Conservation (phyloP, 257 asterid species). For the Petunia secreta region DNA sequence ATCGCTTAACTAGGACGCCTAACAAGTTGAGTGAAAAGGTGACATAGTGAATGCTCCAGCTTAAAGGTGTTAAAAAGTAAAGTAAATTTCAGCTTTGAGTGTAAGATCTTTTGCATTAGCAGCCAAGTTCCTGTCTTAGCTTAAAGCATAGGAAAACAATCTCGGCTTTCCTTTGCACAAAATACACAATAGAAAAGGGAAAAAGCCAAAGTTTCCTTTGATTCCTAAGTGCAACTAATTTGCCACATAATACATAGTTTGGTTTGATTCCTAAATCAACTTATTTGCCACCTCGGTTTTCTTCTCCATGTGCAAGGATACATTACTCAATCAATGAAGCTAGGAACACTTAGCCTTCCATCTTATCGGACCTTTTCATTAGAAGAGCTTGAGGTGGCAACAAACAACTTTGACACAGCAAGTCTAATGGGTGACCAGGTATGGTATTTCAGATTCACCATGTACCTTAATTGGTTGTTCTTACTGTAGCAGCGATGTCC, state of each 20-base stretch:
- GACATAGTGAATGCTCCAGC: no score
- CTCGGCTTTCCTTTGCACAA: background rate
- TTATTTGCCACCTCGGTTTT: background rate
- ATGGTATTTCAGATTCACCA: conserved; percentile 23
- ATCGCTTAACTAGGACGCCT: background rate
- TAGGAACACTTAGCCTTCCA: conserved; percentile 76
- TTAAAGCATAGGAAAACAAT: background rate
- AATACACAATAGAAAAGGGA: background rate
- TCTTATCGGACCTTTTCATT: conserved; percentile 67
- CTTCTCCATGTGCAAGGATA: conserved; percentile 46
- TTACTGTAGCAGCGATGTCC: background rate
- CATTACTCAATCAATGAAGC: conserved; percentile 75
- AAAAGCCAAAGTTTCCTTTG: background rate
- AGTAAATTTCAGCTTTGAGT: no score
- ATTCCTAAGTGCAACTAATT: conserved; percentile 4
- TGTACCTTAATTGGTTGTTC: background rate
- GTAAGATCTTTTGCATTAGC: no score
- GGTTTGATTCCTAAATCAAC: background rate
- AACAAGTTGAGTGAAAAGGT: no score
- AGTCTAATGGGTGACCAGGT: conserved; percentile 74
- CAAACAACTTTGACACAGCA: conserved; percentile 66
- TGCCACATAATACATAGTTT: background rate
- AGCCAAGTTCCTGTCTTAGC: background rate
- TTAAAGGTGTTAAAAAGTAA: no score
- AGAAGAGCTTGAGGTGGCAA: conserved; percentile 84